Percentiles rank a stretch among this genome's conserved stretches.
Evolutionary conservation across 257 asterid genomes (phyloP).

Genomic region (Apocynum venetum): DNA sequence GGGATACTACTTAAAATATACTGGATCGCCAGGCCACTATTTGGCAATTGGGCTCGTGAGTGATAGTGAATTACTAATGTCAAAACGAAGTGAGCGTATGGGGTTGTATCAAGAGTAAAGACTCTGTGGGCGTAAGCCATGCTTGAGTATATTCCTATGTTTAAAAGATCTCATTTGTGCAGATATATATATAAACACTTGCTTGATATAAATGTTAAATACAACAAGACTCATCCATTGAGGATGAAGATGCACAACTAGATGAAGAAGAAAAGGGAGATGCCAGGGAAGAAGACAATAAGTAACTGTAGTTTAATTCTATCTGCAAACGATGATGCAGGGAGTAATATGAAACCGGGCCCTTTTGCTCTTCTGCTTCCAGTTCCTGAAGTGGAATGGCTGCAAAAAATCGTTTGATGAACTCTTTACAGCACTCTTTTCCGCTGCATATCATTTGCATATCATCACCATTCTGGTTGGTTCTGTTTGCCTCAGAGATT

Average conservation of each 20-base stretch:
- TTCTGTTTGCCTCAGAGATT: neutral
- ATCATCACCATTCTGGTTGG: slow-evolving; percentile 15
- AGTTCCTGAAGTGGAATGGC: slow-evolving; percentile 60
- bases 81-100: no score
- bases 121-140: no score
- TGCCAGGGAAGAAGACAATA: slow-evolving; percentile 32
- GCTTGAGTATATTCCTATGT: no score
- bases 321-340: slow-evolving; percentile 65
- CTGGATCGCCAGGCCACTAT: no score
- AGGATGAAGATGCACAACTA: slow-evolving; percentile 36
- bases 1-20: no score
- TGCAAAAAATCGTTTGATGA: slow-evolving; percentile 57
- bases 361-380: slow-evolving; percentile 53
- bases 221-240: slow-evolving; percentile 5
- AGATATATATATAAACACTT: neutral
- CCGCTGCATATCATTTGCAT: slow-evolving; percentile 39
- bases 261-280: slow-evolving; percentile 54
- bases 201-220: neutral
- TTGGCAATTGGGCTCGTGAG: no score
- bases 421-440: slow-evolving; percentile 67
- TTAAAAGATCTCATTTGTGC: no score
- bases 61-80: no score
- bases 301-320: slow-evolving; percentile 55
- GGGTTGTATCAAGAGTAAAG: no score
- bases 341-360: slow-evolving; percentile 41